These are phyloP conservation scores for Populus hybrid DNA, from an alignment of 441 rosid species.

Conservation along the genomic window DNA sequence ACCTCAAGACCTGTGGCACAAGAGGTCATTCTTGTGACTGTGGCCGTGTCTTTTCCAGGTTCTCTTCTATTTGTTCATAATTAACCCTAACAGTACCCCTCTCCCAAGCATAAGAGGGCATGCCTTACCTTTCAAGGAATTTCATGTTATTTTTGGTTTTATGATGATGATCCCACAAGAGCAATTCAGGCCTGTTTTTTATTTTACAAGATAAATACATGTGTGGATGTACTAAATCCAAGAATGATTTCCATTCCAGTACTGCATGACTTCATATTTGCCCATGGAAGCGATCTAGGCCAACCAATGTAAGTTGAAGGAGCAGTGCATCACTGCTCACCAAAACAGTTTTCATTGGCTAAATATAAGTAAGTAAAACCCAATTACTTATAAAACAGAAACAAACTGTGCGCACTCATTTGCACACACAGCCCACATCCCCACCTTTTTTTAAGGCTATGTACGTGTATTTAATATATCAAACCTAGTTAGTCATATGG, in stretches of 20 bases:
- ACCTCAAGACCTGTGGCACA: constrained; percentile 95
- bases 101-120: neutral
- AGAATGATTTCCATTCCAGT: constrained; percentile 25
- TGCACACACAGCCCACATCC: constrained; percentile 23
- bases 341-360: constrained; percentile 17
- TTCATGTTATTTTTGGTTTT: neutral
- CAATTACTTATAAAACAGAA: neutral
- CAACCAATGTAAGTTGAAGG: constrained; percentile 15
- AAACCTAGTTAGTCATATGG: constrained; percentile 20
- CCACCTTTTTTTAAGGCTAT: neutral
- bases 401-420: neutral
- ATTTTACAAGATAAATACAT: neutral
- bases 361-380: neutral
- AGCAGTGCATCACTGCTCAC: constrained; percentile 21
- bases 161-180: constrained; percentile 1
- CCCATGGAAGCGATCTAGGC: constrained; percentile 16
- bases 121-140: neutral
- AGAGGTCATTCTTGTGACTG: constrained; percentile 96
- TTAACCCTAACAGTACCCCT: neutral
- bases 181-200: neutral
- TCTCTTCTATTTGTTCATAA: neutral
- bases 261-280: constrained; percentile 18
- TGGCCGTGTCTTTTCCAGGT: constrained; percentile 98
- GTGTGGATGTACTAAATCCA: constrained; percentile 20
- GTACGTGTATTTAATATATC: constrained; percentile 10